Percentiles rank a stretch among this genome's conserved stretches.
Conservation (phyloP, 345 rosid genomes). For the Populus deltoides region DNA sequence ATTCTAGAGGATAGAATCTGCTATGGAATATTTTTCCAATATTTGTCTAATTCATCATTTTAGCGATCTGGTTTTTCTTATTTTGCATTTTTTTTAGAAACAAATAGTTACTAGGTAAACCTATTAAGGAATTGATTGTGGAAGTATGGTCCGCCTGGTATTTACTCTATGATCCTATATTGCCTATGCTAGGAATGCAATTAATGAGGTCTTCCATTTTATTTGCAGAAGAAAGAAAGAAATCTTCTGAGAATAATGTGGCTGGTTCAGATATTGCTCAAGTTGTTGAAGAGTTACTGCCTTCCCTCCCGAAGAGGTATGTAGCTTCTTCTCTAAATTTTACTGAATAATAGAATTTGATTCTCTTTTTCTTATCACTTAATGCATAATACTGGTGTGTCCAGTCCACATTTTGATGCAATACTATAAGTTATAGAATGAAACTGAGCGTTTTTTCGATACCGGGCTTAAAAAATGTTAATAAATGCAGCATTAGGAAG, state of each 20-base stretch:
- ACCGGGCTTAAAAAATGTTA: background rate
- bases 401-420: background rate
- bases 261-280: constrained; percentile 23
- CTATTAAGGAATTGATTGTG: background rate
- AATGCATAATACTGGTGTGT: background rate
- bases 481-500: too few relatives aligned
- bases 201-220: background rate
- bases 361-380: background rate
- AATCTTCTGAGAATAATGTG: constrained; percentile 20
- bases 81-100: background rate
- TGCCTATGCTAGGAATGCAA: background rate
- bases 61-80: too few relatives aligned
- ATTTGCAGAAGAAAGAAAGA: constrained; percentile 28
- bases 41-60: background rate
- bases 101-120: background rate
- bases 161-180: background rate
- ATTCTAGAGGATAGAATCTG: background rate
- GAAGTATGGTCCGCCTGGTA: background rate
- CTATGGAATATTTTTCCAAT: background rate
- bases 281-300: constrained; percentile 39
- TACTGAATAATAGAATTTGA: background rate
- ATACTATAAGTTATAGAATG: background rate
- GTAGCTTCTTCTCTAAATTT: background rate
- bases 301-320: constrained; percentile 53
- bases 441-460: background rate